A percentile compares a stretch with the other conserved stretches of the same genome.
phyloP scores from a whole-genome alignment of 257 asterid species.

The Lycium ferocissimum region DNA sequence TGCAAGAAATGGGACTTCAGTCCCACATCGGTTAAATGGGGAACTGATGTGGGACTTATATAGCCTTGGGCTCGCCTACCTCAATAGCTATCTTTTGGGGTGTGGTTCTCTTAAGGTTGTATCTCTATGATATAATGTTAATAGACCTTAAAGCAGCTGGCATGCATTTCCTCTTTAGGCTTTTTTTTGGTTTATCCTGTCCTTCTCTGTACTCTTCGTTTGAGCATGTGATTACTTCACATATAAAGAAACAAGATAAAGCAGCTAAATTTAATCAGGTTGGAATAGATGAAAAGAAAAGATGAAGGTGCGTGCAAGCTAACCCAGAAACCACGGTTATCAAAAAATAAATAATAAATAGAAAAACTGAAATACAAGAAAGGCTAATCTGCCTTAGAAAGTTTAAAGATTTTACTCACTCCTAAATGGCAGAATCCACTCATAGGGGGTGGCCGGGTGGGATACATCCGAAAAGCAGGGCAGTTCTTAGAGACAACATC shows the following conservation, averaged over 20 bases:
- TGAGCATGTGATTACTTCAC: neutral
- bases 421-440: neutral
- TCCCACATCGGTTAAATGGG: too few relatives aligned
- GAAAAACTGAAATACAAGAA: neutral
- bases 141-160: neutral
- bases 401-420: neutral
- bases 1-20: too few relatives aligned
- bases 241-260: neutral
- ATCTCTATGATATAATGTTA: neutral
- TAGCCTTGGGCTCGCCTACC: too few relatives aligned
- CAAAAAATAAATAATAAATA: too few relatives aligned
- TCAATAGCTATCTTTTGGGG: too few relatives aligned
- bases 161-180: neutral
- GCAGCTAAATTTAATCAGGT: neutral
- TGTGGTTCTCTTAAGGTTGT: too few relatives aligned
- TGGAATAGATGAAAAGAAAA: neutral
- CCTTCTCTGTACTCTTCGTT: neutral
- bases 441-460: neutral
- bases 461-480: neutral
- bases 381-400: neutral
- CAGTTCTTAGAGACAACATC: conserved; percentile 8
- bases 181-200: neutral
- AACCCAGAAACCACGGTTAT: too few relatives aligned
- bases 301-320: neutral
- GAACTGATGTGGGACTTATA: too few relatives aligned